A percentile compares a stretch with the other conserved stretches of the same genome.
Conservation (phyloP, 805 yeast species). For the Helenozyma baotianmanensis region DNA sequence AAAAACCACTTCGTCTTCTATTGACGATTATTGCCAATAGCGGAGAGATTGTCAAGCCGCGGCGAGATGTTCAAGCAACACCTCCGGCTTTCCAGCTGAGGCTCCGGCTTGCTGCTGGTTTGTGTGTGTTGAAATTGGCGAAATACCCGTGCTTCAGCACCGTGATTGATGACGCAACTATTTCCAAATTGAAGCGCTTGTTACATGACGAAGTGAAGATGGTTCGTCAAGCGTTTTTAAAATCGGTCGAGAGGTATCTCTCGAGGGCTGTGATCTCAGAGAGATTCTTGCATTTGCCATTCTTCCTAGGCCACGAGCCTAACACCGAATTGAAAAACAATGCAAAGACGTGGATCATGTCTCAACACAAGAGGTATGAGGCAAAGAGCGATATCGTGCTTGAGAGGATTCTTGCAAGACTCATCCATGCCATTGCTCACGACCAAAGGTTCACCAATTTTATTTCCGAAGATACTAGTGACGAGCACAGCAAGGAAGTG, state of each 20-base stretch:
- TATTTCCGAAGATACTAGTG: conserved; percentile 19
- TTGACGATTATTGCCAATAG: conserved; percentile 65
- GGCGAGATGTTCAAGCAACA: conserved; percentile 48
- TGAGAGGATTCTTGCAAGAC: conserved; percentile 64
- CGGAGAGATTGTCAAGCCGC: conserved; percentile 64
- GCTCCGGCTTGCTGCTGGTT: conserved; percentile 65
- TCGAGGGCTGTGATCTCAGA: conserved; percentile 54
- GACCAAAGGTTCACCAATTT: conserved; percentile 59
- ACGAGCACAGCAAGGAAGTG: conserved; percentile 15
- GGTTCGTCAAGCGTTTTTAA: conserved; percentile 52
- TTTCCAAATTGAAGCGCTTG: conserved; percentile 51
- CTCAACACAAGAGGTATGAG: conserved; percentile 42
- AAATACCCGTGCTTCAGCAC: conserved; percentile 47
- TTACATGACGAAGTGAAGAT: conserved; percentile 61
- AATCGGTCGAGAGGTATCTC: conserved; percentile 46
- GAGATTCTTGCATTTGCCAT: conserved; percentile 61
- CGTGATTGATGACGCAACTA: conserved; percentile 47
- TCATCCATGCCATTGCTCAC: conserved; percentile 69
- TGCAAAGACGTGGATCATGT: conserved; percentile 66
- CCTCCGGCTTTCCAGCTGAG: conserved; percentile 59
- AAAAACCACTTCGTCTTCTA: conserved; percentile 52
- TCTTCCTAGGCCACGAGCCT: conserved; percentile 78
- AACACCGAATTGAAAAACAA: conserved; percentile 43
- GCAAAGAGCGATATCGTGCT: conserved; percentile 41
- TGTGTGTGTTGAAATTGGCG: conserved; percentile 60